A percentile compares a stretch with the other conserved stretches of the same genome.
These are phyloP conservation scores for Phaffia tasmanica DNA, from an alignment of 768 basidiomycete genomes.

Conservation along the genomic window DNA sequence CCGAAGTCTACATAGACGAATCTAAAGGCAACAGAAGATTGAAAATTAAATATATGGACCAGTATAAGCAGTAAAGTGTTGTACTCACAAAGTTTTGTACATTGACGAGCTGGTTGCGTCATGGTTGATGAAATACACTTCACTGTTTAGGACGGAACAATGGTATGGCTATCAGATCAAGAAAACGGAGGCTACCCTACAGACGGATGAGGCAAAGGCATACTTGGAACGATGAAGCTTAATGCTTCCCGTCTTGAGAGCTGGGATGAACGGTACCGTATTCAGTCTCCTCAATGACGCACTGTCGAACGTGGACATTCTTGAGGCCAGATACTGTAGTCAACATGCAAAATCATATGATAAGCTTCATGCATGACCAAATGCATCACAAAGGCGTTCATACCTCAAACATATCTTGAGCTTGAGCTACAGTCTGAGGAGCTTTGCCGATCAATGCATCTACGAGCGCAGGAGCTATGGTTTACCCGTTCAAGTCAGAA, in stretches of 20 bases:
- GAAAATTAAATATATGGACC: conserved; percentile 44
- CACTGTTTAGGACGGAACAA: conserved; percentile 27
- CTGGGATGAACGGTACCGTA: conserved; percentile 56
- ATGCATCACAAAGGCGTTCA: conserved; percentile 28
- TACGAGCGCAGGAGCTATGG: conserved; percentile 41
- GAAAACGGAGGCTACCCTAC: background rate
- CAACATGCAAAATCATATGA: background rate
- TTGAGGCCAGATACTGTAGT: conserved; percentile 34
- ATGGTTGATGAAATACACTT: conserved; percentile 34
- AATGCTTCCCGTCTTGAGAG: conserved; percentile 30
- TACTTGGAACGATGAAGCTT: conserved; percentile 1
- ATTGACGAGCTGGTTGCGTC: conserved; percentile 24
- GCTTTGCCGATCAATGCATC: conserved; percentile 51
- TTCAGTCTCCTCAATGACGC: conserved; percentile 51
- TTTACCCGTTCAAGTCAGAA: conserved; percentile 52
- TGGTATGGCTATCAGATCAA: background rate
- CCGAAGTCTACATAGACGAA: conserved; percentile 89
- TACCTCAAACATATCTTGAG: conserved; percentile 59
- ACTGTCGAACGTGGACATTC: conserved; percentile 42
- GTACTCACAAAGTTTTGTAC: conserved; percentile 20
- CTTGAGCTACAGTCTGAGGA: conserved; percentile 48
- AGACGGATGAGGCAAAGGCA: background rate
- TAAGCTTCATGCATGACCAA: conserved; percentile 1
- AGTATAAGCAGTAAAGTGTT: background rate
- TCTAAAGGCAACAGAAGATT: conserved; percentile 51